Evolutionary conservation across 148 eudicot species (phyloP), one percentile per base, ranked within the genome.

Genomic region (Camellia japonica): DNA sequence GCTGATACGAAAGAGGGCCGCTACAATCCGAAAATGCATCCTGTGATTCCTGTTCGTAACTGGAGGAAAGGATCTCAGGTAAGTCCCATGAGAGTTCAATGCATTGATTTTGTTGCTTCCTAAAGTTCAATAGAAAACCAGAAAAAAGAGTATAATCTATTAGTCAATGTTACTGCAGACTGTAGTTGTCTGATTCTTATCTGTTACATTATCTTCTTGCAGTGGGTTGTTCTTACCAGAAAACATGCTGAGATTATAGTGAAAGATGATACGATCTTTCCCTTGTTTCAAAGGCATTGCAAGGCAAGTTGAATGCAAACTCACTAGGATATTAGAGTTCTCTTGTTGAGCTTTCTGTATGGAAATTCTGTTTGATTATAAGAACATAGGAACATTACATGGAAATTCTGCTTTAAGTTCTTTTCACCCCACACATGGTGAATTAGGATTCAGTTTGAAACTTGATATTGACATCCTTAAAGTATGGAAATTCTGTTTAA

Each of bases 61-160:
- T 95, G 98, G 98, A 93, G 98, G 70, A 95, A 95, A 88, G 98
- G 95, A 80, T 95, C 98, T 75, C 98, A 95, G 97, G 98, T 91
- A 84, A 52, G 20, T 49, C 38, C 38, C 38, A 30, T 30, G 1
- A 30, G 38, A 1, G 19, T 19, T 42, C 49, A 49, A 49, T 9
- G 51, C 16, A 49, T 23, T 2, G 46, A 54, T 61, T 51, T 23
- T 18, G 73, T 46, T 63, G 68, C 68, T 56, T 59, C 14, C 11
- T 59, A 23, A 55, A 49, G 18, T 38, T 8, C 69, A 51, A 67
- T 61, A 30, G 41, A 23, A 54, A 56, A 4, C 52, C 5, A 49
- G 7, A n/a, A 10, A 62, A 71, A 63, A 49, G 19, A 69, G 7
- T 5, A 7, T 51, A 15, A 18, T 70, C 23, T 74, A 67, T 1